Evolutionary conservation across 1,284 basidiomycete species (phyloP), one percentile per base, ranked within the genome.

Genomic region (Fomitopsis betulina): DNA sequence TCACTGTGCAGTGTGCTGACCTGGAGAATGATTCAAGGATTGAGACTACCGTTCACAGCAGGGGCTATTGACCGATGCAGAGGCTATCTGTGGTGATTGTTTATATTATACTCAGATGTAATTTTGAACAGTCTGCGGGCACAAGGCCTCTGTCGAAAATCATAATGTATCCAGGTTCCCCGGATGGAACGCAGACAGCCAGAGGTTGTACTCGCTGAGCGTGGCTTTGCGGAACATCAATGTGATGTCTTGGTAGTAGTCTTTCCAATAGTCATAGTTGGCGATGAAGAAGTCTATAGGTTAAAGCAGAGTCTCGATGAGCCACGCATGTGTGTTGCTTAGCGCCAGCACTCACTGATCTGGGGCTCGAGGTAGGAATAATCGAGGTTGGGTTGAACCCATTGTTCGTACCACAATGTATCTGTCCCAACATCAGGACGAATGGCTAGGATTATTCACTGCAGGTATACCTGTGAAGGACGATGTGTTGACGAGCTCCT

Each of bases 141-240:
- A n/a, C n/a, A n/a, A n/a, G n/a, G n/a, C n/a, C n/a, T n/a, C n/a
- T n/a, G n/a, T n/a, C n/a, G n/a, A n/a, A n/a, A n/a, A 9, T 37
- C 35, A 47, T 47, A 15, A 15, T 2, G 9, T 10, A n/a, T 12
- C 23, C 25, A 47, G 17, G 25, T 47, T 15, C 9, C 49, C 49
- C 49, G 49, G 49, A 13, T 51, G 19, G 49, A 51, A 51, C 9
- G 49, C 49, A 5, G 19, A 12, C 21, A 35, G 49, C 49, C 49
- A 51, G 4, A 51, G 25, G 19, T 51, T 51, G 32, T 35, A 51
- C 32, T 51, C 49, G 49, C 49, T 51, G 17, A 51, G 49, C 49
- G 49, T 51, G 12, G 49, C 49, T n/a, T 51, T 51, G 27, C 49
- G 49, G 49, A 51, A 51, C 32, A 51, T 51, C 10, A 51, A 21